These are phyloP conservation scores for Syncephalis plumigaleata DNA, from an alignment of 371 early-diverging fungal species.

Conservation along the genomic window DNA sequence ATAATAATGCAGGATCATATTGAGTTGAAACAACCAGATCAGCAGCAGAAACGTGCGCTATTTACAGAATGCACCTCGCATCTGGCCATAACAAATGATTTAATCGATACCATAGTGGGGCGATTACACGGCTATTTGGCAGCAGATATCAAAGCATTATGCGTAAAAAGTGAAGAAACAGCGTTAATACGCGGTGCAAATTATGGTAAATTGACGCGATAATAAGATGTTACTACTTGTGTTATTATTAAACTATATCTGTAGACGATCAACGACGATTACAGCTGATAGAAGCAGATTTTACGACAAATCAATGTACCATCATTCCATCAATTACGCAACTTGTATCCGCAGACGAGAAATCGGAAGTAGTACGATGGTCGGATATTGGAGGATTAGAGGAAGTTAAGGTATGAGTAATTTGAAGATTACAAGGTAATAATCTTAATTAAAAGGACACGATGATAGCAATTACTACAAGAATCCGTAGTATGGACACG, in stretches of 20 bases:
- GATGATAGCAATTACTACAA: constrained; percentile 32
- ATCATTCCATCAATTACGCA: constrained; percentile 15
- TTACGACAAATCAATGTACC: constrained; percentile 13
- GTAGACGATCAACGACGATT: constrained; percentile 2
- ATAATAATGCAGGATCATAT: constrained; percentile 14
- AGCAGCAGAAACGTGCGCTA: constrained; percentile 22
- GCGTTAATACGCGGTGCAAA: not conserved
- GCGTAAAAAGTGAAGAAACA: constrained; percentile 15
- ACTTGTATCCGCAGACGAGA: constrained; percentile 21
- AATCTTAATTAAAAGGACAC: not conserved
- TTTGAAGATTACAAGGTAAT: not conserved
- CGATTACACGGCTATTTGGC: constrained; percentile 33
- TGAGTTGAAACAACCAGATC: constrained; percentile 31
- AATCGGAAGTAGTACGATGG: constrained; percentile 46
- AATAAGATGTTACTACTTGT: constrained; percentile 5
- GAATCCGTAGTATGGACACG: constrained; percentile 90
- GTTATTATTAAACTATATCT: constrained; percentile 8
- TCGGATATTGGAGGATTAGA: constrained; percentile 89
- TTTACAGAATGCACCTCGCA: constrained; percentile 10
- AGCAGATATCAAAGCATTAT: constrained; percentile 34
- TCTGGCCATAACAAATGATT: not conserved
- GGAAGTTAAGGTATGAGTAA: constrained; percentile 45
- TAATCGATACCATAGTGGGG: constrained; percentile 12
- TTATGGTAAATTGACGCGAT: not conserved
- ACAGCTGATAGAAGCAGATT: constrained; percentile 5